Conservation (phyloP, 495 filamentous ascomycete species). For the Bryoglossum gracile region DNA sequence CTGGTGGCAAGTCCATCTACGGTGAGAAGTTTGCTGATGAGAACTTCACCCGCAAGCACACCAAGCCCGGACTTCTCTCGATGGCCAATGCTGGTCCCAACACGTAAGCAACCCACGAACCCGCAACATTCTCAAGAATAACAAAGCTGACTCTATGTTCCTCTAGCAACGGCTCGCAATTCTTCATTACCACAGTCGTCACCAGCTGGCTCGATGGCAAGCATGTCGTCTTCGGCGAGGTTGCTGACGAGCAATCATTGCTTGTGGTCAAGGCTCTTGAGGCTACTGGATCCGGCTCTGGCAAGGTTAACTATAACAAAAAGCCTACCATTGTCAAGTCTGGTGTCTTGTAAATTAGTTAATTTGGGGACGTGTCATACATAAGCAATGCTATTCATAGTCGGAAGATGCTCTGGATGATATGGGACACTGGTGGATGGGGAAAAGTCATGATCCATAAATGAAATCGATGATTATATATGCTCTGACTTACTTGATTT, state of each 20-base stretch:
- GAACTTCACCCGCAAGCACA: slow-evolving; percentile 65
- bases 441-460: no score
- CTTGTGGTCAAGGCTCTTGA: slow-evolving; percentile 65
- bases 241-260: slow-evolving; percentile 56
- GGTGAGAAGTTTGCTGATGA: slow-evolving; percentile 80
- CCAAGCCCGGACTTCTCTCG: slow-evolving; percentile 57
- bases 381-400: slow-evolving; percentile 10
- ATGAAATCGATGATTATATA: no score
- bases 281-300: slow-evolving; percentile 55
- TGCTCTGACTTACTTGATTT: no score
- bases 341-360: slow-evolving; percentile 45
- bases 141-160: slow-evolving; percentile 19
- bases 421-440: no score
- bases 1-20: slow-evolving; percentile 82
- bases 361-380: slow-evolving; percentile 3
- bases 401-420: slow-evolving; percentile 3
- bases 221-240: slow-evolving; percentile 78
- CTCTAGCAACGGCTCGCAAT: slow-evolving; percentile 67
- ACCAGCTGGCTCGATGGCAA: slow-evolving; percentile 71
- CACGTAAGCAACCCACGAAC: slow-evolving; percentile 47
- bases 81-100: slow-evolving; percentile 81
- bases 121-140: neutral
- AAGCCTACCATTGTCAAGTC: slow-evolving; percentile 60
- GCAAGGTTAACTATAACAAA: slow-evolving; percentile 52
- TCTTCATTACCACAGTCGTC: slow-evolving; percentile 68